Percentiles rank a stretch among this genome's conserved stretches.
Evolutionary conservation across 2,329 filamentous ascomycete genomes (phyloP).

Genomic region (Microcyclospora pomicola): DNA sequence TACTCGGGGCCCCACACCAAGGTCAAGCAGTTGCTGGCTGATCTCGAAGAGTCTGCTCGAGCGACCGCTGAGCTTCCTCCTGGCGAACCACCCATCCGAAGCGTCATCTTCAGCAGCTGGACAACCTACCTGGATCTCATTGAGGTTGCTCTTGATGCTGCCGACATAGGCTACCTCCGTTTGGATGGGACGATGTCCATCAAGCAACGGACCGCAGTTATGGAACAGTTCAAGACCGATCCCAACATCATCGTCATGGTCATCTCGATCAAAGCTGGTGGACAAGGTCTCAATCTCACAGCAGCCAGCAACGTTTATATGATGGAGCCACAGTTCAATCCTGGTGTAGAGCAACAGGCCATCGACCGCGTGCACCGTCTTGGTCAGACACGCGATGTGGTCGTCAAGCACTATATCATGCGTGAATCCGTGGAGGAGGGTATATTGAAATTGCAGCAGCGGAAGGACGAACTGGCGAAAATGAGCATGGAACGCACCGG

Average conservation of each 20-base stretch:
- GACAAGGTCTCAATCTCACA: constrained; percentile 81
- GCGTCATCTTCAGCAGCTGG: constrained; percentile 93
- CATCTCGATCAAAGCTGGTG: constrained; percentile 83
- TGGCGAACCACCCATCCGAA: constrained; percentile 55
- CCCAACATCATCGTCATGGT: constrained; percentile 62
- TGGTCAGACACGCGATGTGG: constrained; percentile 77
- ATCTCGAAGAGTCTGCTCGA: constrained; percentile 51
- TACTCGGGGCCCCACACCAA: constrained; percentile 89
- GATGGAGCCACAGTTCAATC: constrained; percentile 98
- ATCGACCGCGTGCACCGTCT: constrained; percentile 85
- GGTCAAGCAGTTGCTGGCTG: constrained; percentile 66
- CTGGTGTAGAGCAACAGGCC: constrained; percentile 85
- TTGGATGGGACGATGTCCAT: constrained; percentile 85
- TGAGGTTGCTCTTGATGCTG: constrained; percentile 58
- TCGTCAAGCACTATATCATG: constrained; percentile 86
- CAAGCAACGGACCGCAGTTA: constrained; percentile 55
- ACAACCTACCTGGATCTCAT: constrained; percentile 90
- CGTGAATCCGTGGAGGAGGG: constrained; percentile 81
- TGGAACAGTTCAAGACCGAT: constrained; percentile 66
- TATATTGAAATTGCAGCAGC: constrained; percentile 76
- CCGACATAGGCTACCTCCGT: constrained; percentile 57
- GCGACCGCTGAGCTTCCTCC: constrained; percentile 48
- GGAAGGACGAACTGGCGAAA: constrained; percentile 83
- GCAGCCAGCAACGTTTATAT: constrained; percentile 78
- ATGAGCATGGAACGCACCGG: constrained; percentile 52